Evolutionary conservation across 208 protist species (phyloP).

Genomic region (Balamuthia mandrillaris): DNA sequence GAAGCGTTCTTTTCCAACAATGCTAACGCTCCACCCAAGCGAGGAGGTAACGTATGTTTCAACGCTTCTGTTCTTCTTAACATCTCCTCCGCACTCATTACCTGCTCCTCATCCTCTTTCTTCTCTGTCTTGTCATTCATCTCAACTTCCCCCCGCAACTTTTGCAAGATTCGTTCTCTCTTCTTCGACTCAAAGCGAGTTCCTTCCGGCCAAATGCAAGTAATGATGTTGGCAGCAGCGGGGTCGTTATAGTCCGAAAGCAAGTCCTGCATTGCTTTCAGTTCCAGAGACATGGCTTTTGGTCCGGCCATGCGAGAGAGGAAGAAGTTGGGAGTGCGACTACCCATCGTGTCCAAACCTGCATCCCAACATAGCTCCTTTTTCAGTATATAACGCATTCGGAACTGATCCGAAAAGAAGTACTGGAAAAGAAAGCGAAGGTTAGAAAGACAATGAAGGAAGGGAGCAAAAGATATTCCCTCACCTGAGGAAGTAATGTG

Average conservation of each 20-base stretch:
- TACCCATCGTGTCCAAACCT: conserved; percentile 47
- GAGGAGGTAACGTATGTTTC: neutral
- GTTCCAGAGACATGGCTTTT: conserved; percentile 25
- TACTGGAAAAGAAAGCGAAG: neutral
- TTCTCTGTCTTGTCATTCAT: neutral
- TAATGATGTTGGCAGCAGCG: neutral
- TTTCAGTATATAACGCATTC: conserved; percentile 52
- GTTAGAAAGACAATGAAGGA: neutral
- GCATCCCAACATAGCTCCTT: conserved; percentile 50
- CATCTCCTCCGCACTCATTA: neutral
- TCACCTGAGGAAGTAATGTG: conserved; percentile 50
- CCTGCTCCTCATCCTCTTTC: neutral
- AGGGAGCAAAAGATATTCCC: neutral
- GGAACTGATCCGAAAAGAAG: conserved; percentile 43
- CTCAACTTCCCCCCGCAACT: conserved; percentile 17
- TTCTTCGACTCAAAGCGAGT: conserved; percentile 47
- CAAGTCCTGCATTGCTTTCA: neutral
- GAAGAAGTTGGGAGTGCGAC: conserved; percentile 53
- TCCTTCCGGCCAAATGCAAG: conserved; percentile 55
- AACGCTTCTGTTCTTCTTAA: neutral
- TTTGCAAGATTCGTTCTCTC: conserved; percentile 45
- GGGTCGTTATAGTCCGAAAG: neutral
- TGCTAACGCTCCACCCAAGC: neutral
- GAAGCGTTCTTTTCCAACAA: neutral
- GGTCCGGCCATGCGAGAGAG: conserved; percentile 44